Base-by-base conservation (phyloP, 1,284 basidiomycete genomes). In the Cryptococcus hybrid region DNA sequence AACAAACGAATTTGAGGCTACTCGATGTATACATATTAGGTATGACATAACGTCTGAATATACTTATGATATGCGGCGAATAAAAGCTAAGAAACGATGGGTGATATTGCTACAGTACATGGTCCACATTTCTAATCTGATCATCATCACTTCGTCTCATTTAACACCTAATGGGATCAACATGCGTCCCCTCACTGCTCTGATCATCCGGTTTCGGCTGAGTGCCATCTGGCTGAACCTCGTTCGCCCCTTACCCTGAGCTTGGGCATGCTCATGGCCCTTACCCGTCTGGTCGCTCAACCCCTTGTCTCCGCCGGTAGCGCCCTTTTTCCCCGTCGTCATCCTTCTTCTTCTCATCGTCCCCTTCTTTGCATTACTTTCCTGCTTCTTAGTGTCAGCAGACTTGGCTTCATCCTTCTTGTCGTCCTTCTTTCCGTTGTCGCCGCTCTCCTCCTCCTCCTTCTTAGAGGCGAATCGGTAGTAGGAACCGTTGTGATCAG, bases 401-500 rank as follows among this genome's bases (percentile, higher is more conserved):
- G 56, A 56, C 54, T 62, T 60, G 1, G 58, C 50, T 42, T 58
- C 15, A 7, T 37, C 56, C 52, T 59, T 61, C 52, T 58, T 53
- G 15, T 61, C 57, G 24, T 24, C 24, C 24, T 24, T 24, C 24
- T 57, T 42, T 35, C 59, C 48, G 12, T 59, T 54, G 5, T 44
- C 54, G 18, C 56, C 57, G 2, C 37, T 51, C 15, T 38, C 43
- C 9, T 53, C 39, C 39, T 55, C 51, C 6, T 47, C 53, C 5
- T 56, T 51, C 11, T 53, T 57, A 34, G 47, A 51, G 7, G 64
- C 56, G 56, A 70, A 65, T n/a, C 68, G 58, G 57, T 66, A 64
- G 2, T 49, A 57, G 3, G 54, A 56, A 11, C 67, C 69, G 13
- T 45, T 57, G 42, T 65, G 55, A 56, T 69, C 67, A 5, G 60